phyloP scores from a whole-genome alignment of 2,329 filamentous ascomycete genomes.

The Colletotrichum sidae region DNA sequence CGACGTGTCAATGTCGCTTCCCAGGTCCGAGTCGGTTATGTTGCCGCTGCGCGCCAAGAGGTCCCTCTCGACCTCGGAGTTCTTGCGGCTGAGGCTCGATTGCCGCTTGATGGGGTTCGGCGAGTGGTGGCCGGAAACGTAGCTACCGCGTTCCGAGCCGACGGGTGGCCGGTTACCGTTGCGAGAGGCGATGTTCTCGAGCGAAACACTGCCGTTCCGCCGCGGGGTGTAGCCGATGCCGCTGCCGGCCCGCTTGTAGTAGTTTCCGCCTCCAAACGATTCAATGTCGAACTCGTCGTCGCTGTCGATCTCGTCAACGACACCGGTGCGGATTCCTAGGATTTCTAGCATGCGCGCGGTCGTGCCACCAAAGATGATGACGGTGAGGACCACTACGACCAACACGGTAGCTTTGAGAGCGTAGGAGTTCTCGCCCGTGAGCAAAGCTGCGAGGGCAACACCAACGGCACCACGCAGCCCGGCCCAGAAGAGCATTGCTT shows the following conservation, averaged over 20 bases:
- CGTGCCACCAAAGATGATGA: slow-evolving; percentile 98
- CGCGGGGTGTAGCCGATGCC: slow-evolving; percentile 83
- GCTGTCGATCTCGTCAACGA: slow-evolving; percentile 96
- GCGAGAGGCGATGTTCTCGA: slow-evolving; percentile 61
- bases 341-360: slow-evolving; percentile 99
- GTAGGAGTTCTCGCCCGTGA: slow-evolving; percentile 83
- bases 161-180: slow-evolving; percentile 16
- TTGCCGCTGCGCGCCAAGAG: slow-evolving; percentile 61
- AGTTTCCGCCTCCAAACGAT: slow-evolving; percentile 73
- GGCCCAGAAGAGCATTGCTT: slow-evolving; percentile 99
- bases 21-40: slow-evolving; percentile 68
- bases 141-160: slow-evolving; percentile 51
- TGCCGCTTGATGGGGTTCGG: slow-evolving; percentile 57
- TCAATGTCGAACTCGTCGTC: slow-evolving; percentile 99
- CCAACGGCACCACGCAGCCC: slow-evolving; percentile 95
- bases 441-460: slow-evolving; percentile 89
- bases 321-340: slow-evolving; percentile 92
- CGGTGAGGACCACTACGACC: slow-evolving; percentile 95
- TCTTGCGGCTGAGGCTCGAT: slow-evolving; percentile 65
- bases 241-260: slow-evolving; percentile 82
- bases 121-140: slow-evolving; percentile 66
- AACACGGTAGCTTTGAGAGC: slow-evolving; percentile 94
- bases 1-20: slow-evolving; percentile 73
- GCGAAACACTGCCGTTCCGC: slow-evolving; percentile 69
- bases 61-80: slow-evolving; percentile 65